Evolutionary conservation across 208 protist species (phyloP).

Genomic region (Leishmania gerbilli): DNA sequence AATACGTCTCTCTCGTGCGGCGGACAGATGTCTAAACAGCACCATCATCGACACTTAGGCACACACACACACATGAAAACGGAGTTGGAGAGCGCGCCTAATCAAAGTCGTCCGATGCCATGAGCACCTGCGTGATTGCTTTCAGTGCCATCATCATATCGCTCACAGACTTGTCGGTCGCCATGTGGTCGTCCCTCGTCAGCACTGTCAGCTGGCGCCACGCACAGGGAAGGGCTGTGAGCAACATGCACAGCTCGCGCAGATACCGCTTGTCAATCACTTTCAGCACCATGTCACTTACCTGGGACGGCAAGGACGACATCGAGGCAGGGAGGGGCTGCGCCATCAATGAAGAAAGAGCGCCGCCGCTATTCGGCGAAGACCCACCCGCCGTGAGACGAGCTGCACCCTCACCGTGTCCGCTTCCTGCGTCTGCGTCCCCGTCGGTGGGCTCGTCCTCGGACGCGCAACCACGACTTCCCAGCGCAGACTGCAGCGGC

Average conservation of each 20-base stretch:
- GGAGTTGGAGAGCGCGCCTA: constrained; percentile 5
- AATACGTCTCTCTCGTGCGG: not conserved
- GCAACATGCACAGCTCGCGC: constrained; percentile 66
- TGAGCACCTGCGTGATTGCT: constrained; percentile 70
- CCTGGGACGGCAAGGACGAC: constrained; percentile 12
- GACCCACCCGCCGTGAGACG: not conserved
- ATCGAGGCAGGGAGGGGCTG: not conserved
- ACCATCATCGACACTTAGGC: not conserved
- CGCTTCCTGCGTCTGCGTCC: not conserved
- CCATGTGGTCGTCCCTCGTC: constrained; percentile 54
- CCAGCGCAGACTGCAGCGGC: not conserved
- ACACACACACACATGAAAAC: not conserved
- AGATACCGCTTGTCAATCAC: constrained; percentile 61
- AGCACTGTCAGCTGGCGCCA: constrained; percentile 58
- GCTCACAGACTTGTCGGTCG: constrained; percentile 51
- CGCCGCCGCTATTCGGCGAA: not conserved
- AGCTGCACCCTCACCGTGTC: not conserved
- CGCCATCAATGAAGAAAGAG: not conserved
- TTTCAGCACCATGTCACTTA: constrained; percentile 40
- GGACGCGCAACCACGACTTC: constrained; percentile 5
- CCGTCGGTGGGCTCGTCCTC: constrained; percentile 11
- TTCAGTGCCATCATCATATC: constrained; percentile 69
- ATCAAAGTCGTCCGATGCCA: constrained; percentile 71
- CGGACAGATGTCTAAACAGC: not conserved
- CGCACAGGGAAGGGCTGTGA: constrained; percentile 58